These are phyloP conservation scores for Cryomyces antarcticus DNA, from an alignment of 495 filamentous ascomycete species.

Conservation along the genomic window DNA sequence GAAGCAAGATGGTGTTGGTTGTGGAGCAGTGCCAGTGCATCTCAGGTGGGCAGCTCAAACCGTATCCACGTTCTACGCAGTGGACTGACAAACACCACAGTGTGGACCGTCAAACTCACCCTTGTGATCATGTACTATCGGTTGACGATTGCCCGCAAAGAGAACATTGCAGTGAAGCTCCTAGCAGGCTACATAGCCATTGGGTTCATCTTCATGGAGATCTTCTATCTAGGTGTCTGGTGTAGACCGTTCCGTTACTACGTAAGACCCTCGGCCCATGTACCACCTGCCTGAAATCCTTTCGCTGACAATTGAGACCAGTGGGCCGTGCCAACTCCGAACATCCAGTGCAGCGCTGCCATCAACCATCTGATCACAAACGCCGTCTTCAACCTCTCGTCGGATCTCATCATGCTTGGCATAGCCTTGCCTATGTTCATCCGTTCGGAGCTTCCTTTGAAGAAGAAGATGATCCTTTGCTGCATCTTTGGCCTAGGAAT, in stretches of 20 bases:
- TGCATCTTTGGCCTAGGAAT: slow-evolving; percentile 32
- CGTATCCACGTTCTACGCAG: not conserved
- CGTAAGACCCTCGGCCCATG: slow-evolving; percentile 1
- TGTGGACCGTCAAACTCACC: slow-evolving; percentile 35
- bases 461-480: slow-evolving; percentile 31
- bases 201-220: slow-evolving; percentile 37
- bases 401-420: slow-evolving; percentile 38
- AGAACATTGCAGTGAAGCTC: slow-evolving; percentile 31
- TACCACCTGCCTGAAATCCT: slow-evolving; percentile 17
- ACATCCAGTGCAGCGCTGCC: slow-evolving; percentile 18
- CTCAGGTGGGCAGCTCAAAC: slow-evolving; percentile 1
- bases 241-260: slow-evolving; percentile 41
- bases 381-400: slow-evolving; percentile 46
- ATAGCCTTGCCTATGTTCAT: slow-evolving; percentile 40
- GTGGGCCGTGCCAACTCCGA: slow-evolving; percentile 4
- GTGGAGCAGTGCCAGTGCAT: slow-evolving; percentile 27
- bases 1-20: slow-evolving; percentile 34
- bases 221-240: slow-evolving; percentile 43
- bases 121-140: slow-evolving; percentile 32
- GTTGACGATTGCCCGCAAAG: slow-evolving; percentile 24
- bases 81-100: slow-evolving; percentile 10
- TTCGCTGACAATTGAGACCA: too few relatives aligned
- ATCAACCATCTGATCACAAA: slow-evolving; percentile 41
- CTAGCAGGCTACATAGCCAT: slow-evolving; percentile 32
- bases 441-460: slow-evolving; percentile 27